Conservation (phyloP, 1,284 basidiomycete species). For the Volvariella surrecta region DNA sequence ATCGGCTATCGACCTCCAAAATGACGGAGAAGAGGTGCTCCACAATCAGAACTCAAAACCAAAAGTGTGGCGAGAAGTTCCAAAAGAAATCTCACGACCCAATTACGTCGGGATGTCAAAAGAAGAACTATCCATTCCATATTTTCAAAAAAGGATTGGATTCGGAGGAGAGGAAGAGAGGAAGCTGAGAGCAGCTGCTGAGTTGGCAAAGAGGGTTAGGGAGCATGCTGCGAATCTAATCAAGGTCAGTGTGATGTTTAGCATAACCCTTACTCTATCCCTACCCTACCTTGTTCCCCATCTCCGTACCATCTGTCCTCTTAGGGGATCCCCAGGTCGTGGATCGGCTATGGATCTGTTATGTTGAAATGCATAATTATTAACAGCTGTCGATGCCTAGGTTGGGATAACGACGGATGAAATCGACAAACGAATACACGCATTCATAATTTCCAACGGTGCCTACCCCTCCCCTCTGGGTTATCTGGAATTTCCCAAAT, state of each 20-base stretch:
- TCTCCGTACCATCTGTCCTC: background rate
- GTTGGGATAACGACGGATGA: slow-evolving; percentile 67
- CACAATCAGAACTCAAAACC: no score
- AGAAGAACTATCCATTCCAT: slow-evolving; percentile 3
- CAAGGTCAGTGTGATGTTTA: slow-evolving; percentile 17
- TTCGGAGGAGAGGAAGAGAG: slow-evolving; percentile 52
- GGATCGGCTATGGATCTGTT: slow-evolving; percentile 3
- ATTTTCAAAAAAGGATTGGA: slow-evolving; percentile 30
- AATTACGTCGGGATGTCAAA: slow-evolving; percentile 31
- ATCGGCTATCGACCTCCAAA: no score
- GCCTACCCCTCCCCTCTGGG: slow-evolving; percentile 87
- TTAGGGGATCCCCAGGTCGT: background rate
- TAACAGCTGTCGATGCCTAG: slow-evolving; percentile 25
- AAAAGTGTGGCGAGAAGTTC: slow-evolving; percentile 58
- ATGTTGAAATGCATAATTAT: background rate
- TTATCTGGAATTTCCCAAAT: slow-evolving; percentile 78
- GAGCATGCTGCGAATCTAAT: slow-evolving; percentile 40
- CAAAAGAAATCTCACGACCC: slow-evolving; percentile 49
- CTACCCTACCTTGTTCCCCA: background rate
- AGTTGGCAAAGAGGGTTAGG: slow-evolving; percentile 55
- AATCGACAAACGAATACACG: slow-evolving; percentile 66
- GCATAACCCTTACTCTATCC: background rate
- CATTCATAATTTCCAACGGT: slow-evolving; percentile 54
- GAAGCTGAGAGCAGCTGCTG: slow-evolving; percentile 48
- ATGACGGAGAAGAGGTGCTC: no score